A percentile compares a stretch with the other conserved stretches of the same genome.
Evolutionary conservation across 768 basidiomycete genomes (phyloP).

Genomic region (Amanita rubescens): DNA sequence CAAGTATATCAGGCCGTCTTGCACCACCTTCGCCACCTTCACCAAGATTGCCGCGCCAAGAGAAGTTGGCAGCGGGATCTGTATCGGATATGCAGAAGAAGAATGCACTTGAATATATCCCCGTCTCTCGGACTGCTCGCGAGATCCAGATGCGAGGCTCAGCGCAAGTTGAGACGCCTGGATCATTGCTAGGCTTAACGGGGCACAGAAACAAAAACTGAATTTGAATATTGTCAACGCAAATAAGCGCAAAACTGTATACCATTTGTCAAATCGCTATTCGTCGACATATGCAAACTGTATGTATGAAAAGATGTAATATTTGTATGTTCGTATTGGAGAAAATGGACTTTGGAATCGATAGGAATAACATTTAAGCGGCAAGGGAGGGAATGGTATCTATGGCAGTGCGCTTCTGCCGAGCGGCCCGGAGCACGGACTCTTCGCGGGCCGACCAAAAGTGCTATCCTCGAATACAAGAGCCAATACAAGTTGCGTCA

Average conservation of each 20-base stretch:
- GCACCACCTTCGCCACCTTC: not conserved
- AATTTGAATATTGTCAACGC: not conserved
- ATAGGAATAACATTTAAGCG: too few species aligned
- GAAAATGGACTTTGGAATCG: too few species aligned
- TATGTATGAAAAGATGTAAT: not conserved
- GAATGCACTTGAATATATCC: not conserved
- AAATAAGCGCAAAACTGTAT: too few species aligned
- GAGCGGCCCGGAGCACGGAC: too few species aligned
- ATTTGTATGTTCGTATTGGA: too few species aligned
- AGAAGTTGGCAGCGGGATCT: not conserved
- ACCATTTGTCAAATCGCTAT: too few species aligned
- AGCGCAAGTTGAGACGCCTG: not conserved
- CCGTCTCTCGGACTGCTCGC: not conserved
- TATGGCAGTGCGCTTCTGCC: too few species aligned
- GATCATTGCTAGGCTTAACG: slow-evolving; percentile 2
- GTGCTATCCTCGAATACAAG: too few species aligned
- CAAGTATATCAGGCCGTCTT: not conserved
- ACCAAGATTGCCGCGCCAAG: not conserved
- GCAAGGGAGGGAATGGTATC: too few species aligned
- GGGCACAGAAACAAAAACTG: not conserved
- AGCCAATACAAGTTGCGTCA: too few species aligned
- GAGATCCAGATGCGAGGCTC: not conserved
- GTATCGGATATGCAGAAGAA: not conserved
- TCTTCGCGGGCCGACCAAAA: too few species aligned
- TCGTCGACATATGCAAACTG: too few species aligned